Evolutionary conservation across 2,329 filamentous ascomycete species (phyloP), one percentile per base, ranked within the genome.

Genomic region (Corniculantispora saksenae): DNA sequence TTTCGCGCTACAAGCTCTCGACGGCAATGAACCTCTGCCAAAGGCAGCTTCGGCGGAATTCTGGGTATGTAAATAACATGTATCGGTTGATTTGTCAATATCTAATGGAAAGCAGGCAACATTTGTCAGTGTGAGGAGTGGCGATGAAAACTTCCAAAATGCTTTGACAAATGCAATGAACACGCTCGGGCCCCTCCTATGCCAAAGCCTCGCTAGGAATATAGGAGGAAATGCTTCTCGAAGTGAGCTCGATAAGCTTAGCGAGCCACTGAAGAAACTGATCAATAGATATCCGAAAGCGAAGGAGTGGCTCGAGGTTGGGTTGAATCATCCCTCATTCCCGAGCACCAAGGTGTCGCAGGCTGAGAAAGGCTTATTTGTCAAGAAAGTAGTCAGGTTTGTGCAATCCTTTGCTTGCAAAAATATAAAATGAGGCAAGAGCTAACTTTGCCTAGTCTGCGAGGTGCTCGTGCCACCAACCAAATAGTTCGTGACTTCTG

Each of bases 11-110:
- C 84, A 86, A 70, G 88, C 91, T 9, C 78, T 96, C 8, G 84
- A 89, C 51, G 89, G 89, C 15, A 86, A 83, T 35, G 92, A 95
- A 66, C 88, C 90, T 0, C 79, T 96, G 12, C 90, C 91, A 0
- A 96, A 95, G 77, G 85, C 85, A 35, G 86, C 90, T 3, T 86
- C 92, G 1, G 86, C 89, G 10, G 87, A 90, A 32, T 91, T 96
- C 67, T 95, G 92, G 91, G 88, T 90, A 77, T 69, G 82, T 72
- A 15, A 51, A 15, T 35, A 23, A 32, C 35, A n/a, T 9, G 7
- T 8, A 23, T 27, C 17, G 35, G 25, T n/a, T 1, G 10, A 13
- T 17, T 32, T 10, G 10, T 3, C 53, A 9, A 13, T 13, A 53
- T 5, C 61, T 64, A 40, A 64, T 3, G 6, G 15, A 5, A 38